These are phyloP conservation scores for Tricholoma flavovirens DNA, from an alignment of 768 basidiomycete genomes.

Conservation along the genomic window DNA sequence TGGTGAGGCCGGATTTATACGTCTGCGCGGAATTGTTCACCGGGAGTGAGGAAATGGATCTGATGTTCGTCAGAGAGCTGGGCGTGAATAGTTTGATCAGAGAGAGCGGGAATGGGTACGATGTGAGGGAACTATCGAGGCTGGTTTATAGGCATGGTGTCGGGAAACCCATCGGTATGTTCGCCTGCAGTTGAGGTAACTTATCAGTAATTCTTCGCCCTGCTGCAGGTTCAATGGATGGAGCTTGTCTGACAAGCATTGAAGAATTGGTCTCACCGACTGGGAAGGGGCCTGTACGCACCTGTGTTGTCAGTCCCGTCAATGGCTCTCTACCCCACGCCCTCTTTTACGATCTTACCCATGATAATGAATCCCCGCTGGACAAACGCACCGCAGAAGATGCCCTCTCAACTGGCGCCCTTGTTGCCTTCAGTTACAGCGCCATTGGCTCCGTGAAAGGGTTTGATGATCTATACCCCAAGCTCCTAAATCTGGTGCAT, in stretches of 20 bases:
- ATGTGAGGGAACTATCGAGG: constrained; percentile 87
- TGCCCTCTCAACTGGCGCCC: constrained; percentile 87
- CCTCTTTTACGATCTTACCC: constrained; percentile 90
- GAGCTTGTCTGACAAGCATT: constrained; percentile 68
- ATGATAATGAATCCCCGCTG: constrained; percentile 92
- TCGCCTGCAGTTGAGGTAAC: background rate
- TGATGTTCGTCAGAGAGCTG: constrained; percentile 83
- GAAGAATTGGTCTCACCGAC: constrained; percentile 80
- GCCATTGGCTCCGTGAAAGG: constrained; percentile 95
- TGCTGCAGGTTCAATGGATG: constrained; percentile 85
- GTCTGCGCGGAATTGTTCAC: constrained; percentile 97
- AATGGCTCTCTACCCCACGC: constrained; percentile 90
- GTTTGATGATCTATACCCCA: constrained; percentile 96
- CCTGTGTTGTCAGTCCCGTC: constrained; percentile 70
- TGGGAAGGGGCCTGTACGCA: constrained; percentile 72
- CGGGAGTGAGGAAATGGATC: constrained; percentile 90
- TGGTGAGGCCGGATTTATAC: constrained; percentile 88
- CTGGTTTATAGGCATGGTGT: constrained; percentile 87
- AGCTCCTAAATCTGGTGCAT: constrained; percentile 81
- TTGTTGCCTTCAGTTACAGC: constrained; percentile 86
- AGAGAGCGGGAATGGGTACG: constrained; percentile 89
- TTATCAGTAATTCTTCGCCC: background rate
- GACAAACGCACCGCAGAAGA: constrained; percentile 93
- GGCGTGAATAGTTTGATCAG: constrained; percentile 93
- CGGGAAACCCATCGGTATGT: constrained; percentile 84